Base-by-base conservation (phyloP, 1,284 basidiomycete genomes). In the Ceratobasidium sp. region DNA sequence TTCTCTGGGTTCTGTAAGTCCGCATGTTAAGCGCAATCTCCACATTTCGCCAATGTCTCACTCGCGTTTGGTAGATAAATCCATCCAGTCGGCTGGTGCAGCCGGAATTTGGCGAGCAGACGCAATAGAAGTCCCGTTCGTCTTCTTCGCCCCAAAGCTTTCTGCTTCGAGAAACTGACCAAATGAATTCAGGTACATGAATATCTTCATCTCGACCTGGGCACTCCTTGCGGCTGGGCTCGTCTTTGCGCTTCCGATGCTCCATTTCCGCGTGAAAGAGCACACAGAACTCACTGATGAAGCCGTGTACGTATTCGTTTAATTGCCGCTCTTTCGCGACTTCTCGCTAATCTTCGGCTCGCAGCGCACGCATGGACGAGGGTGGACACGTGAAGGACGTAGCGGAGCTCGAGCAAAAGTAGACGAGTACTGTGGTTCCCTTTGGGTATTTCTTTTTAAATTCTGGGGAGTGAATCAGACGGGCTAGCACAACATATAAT, bases 151-250 rank as follows among this genome's bases (percentile, higher is more conserved):
- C 49, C 32, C 19, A 11, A 22, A 22, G 1, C 3, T 59, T 59
- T 49, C 51, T 51, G 44, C 57, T 51, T 52, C 19, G 40, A 54
- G n/a, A 37, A 43, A 49, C 32, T 46, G 37, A 74, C 51, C n/a
- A 15, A 32, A 57, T 66, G 11, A 43, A 22, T 37, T 9, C 59
- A 88, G 87, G 49, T 89, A 83, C 79, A 88, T 89, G 87, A 88
- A 86, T 78, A 84, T 90, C 29, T 88, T 89, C 79, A 77, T 86
- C 34, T 89, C 88, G 6, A 89, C 88, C 0, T 90, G 89, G 88
- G 83, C 83, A 19, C 81, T 89, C 4, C 84, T 88, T 34, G 84
- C 83, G 17, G 86, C 83, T 8, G 88, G 88, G 29, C 84, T 89
- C 13, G 40, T 88, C 34, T 87, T 88, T 75, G 84, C 86, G 5